phyloP scores from a whole-genome alignment of 1,284 basidiomycete species.

The Schizophyllum amplum region DNA sequence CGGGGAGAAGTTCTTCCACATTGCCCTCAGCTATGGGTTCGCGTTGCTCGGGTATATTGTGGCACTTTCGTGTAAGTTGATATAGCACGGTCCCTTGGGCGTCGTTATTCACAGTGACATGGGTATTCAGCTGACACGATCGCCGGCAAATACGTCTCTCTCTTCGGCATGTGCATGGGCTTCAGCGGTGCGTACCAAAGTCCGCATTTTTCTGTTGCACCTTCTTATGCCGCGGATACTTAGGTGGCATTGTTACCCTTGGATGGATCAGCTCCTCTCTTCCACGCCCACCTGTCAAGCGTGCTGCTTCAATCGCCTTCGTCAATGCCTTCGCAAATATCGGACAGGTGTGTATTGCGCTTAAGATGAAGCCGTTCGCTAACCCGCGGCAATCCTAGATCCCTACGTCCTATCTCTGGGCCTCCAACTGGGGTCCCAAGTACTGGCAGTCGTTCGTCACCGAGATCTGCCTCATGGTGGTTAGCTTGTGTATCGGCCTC shows the following conservation, averaged over 20 bases:
- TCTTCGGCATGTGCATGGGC: constrained; percentile 44
- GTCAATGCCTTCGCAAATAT: constrained; percentile 66
- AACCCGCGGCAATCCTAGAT: constrained; percentile 7
- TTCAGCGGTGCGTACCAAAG: not conserved
- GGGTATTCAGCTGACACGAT: constrained; percentile 16
- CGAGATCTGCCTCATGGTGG: constrained; percentile 12
- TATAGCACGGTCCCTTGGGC: too few relatives aligned
- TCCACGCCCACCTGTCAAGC: constrained; percentile 61
- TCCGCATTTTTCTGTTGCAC: not conserved
- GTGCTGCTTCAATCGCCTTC: constrained; percentile 61
- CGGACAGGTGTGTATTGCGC: constrained; percentile 34
- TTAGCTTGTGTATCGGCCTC: constrained; percentile 12
- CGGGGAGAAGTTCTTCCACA: constrained; percentile 62
- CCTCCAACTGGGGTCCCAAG: constrained; percentile 18
- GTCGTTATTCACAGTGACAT: not conserved
- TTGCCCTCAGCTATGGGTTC: constrained; percentile 39
- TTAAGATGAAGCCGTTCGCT: too few relatives aligned
- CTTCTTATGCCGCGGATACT: constrained; percentile 29
- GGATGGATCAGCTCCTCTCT: constrained; percentile 69
- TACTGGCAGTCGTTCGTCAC: constrained; percentile 26
- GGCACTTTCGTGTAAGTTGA: constrained; percentile 32
- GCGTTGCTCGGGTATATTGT: constrained; percentile 69
- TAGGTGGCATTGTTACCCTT: constrained; percentile 56
- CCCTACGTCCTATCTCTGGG: constrained; percentile 24
- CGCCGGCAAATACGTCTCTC: constrained; percentile 58